Conservation (phyloP, 225 moss, liverwort and hornwort species). For the Ulota crispa region DNA sequence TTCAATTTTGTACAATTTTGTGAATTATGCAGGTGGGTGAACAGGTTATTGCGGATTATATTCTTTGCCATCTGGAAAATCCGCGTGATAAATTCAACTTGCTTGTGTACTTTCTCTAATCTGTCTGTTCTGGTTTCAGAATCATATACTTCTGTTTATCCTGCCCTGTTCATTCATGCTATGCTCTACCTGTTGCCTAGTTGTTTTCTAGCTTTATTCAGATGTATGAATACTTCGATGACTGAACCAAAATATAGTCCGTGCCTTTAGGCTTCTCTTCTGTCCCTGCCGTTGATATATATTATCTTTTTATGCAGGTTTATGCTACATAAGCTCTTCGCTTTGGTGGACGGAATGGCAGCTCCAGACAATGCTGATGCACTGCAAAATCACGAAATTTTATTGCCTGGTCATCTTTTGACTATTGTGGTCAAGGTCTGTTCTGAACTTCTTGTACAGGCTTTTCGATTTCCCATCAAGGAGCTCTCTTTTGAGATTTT, state of each 20-base stretch:
- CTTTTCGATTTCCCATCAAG: not conserved
- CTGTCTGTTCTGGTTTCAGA: constrained; percentile 11
- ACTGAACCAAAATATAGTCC: not conserved
- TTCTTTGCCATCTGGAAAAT: constrained; percentile 80
- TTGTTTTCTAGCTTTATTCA: not conserved
- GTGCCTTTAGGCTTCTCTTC: not conserved
- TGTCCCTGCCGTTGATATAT: not conserved
- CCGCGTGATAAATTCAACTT: constrained; percentile 86
- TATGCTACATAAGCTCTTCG: constrained; percentile 96
- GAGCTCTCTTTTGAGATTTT: not conserved
- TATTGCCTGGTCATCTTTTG: constrained; percentile 88
- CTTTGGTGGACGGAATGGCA: constrained; percentile 84
- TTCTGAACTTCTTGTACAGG: not conserved
- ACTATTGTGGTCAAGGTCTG: constrained; percentile 81
- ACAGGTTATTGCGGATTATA: constrained; percentile 80
- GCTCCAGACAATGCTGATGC: constrained; percentile 91
- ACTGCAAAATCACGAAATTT: constrained; percentile 84
- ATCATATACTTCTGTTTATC: not conserved
- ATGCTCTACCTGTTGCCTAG: not conserved
- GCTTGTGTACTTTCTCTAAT: constrained; percentile 60
- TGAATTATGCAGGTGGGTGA: constrained; percentile 72
- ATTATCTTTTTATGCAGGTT: constrained; percentile 56
- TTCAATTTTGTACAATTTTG: constrained; percentile 13
- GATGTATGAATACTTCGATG: not conserved
- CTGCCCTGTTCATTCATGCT: not conserved